phyloP scores from a whole-genome alignment of 2,329 filamentous ascomycete species.

The Colletotrichum sublineola region DNA sequence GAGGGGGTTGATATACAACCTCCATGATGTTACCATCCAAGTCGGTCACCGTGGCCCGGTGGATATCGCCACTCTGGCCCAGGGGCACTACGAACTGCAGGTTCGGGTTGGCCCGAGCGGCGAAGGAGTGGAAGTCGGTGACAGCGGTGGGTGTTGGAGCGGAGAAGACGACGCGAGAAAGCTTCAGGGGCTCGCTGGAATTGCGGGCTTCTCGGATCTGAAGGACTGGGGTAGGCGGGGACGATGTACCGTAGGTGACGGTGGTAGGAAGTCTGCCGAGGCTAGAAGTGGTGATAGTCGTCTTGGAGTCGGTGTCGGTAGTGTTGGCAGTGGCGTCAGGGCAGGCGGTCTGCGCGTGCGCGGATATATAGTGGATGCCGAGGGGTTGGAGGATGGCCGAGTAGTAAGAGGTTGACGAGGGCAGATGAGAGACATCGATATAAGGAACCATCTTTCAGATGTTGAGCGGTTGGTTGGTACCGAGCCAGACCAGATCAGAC shows the following conservation, averaged over 20 bases:
- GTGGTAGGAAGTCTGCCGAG: constrained; percentile 45
- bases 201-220: constrained; percentile 59
- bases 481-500: not conserved
- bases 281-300: constrained; percentile 11
- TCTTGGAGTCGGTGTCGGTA: constrained; percentile 7
- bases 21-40: constrained; percentile 89
- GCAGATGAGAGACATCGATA: constrained; percentile 79
- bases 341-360: constrained; percentile 44
- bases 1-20: constrained; percentile 70
- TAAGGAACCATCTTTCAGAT: constrained; percentile 59
- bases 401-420: constrained; percentile 87
- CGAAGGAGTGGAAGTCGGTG: constrained; percentile 78
- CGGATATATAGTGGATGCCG: constrained; percentile 76
- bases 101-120: constrained; percentile 71
- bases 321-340: constrained; percentile 23
- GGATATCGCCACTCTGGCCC: constrained; percentile 50
- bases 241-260: constrained; percentile 58
- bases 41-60: constrained; percentile 74
- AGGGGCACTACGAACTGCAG: constrained; percentile 53
- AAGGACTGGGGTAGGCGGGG: constrained; percentile 55
- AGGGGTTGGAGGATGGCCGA: constrained; percentile 82
- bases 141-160: constrained; percentile 76
- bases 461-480: not conserved
- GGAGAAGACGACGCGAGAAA: constrained; percentile 73
- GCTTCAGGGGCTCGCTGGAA: constrained; percentile 56